Evolutionary conservation across 805 yeast genomes (phyloP), one percentile per base, ranked within the genome.

Genomic region (Sugiyamaella mastotermitis): DNA sequence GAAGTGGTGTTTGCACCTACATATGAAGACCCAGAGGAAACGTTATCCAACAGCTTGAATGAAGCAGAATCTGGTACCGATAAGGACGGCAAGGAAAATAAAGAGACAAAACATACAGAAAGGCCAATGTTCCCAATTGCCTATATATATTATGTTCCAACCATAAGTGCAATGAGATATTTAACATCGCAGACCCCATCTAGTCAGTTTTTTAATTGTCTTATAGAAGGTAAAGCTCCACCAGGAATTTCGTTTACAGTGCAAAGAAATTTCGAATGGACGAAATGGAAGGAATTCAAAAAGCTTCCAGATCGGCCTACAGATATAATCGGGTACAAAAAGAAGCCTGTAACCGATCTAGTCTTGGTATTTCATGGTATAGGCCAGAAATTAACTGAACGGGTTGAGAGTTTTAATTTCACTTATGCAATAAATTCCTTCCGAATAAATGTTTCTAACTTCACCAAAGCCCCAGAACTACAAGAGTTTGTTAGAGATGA

Each of bases 341-440:
- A 62, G 2, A 38, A 69, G 35, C 61, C 67, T 22, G 58, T 77
- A 20, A 76, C 74, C 20, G 80, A 78, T 52, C 64, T 90, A 46
- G 74, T 88, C 1, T 64, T 90, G 9, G 90, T 95, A 47, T 74
- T 90, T 31, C 98, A 90, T 59, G 97, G 98, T 0, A 84, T 92
- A 45, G 98, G 98, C 1, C 98, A 90, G 57, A 76, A 81, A 25
- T 65, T 92, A 39, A 92, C 95, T 3, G 72, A 78, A 31, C 77
- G 76, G 51, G 83, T 81, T 49, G 87, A 86, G 45, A 77, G 82
- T 24, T 79, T 87, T 29, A 85, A 86, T 55, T 92, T 90, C 63
- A 78, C 90, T 3, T 95, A 87, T 57, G 87, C 68, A 11, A 60
- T 65, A 37, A 66, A 62, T 47, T 50, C 53, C 27, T 57, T 65